These are phyloP conservation scores for Isatis tinctoria DNA, from an alignment of 345 rosid species.

Conservation along the genomic window DNA sequence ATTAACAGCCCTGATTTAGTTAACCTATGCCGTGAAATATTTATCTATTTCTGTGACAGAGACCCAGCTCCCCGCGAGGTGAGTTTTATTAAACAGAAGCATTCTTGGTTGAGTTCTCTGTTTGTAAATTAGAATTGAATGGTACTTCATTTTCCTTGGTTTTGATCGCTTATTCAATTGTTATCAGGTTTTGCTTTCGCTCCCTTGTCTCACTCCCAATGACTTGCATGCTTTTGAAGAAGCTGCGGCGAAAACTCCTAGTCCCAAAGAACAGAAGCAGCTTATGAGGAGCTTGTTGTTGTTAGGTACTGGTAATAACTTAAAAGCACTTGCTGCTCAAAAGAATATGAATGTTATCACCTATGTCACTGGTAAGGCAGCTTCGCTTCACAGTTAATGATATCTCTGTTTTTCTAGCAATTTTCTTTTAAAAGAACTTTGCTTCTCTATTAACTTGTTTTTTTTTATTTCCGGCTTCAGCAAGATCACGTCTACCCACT, in stretches of 20 bases:
- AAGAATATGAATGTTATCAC: constrained; percentile 66
- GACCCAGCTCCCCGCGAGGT: constrained; percentile 90
- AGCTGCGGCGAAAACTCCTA: constrained; percentile 65
- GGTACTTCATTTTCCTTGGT: neutral
- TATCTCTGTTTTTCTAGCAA: neutral
- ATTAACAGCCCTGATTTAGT: constrained; percentile 64
- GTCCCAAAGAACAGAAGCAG: constrained; percentile 83
- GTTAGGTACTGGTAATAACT: constrained; percentile 73
- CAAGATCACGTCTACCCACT: constrained; percentile 48
- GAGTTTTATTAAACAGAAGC: constrained; percentile 20
- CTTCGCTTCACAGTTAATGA: neutral
- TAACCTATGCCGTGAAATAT: constrained; percentile 82
- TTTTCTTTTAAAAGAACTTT: neutral
- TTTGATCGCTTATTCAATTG: neutral
- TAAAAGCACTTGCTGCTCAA: constrained; percentile 77
- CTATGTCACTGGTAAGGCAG: constrained; percentile 59
- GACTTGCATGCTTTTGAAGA: constrained; percentile 88
- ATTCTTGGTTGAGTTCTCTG: neutral
- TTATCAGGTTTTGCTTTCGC: constrained; percentile 71
- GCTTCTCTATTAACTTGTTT: neutral
- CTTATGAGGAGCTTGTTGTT: constrained; percentile 76
- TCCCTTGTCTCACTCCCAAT: constrained; percentile 57
- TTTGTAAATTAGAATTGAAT: neutral
- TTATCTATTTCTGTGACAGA: constrained; percentile 64
- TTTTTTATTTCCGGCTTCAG: too few species aligned